These are phyloP conservation scores for Claviceps pusilla DNA, from an alignment of 2,329 filamentous ascomycete species.

Conservation along the genomic window DNA sequence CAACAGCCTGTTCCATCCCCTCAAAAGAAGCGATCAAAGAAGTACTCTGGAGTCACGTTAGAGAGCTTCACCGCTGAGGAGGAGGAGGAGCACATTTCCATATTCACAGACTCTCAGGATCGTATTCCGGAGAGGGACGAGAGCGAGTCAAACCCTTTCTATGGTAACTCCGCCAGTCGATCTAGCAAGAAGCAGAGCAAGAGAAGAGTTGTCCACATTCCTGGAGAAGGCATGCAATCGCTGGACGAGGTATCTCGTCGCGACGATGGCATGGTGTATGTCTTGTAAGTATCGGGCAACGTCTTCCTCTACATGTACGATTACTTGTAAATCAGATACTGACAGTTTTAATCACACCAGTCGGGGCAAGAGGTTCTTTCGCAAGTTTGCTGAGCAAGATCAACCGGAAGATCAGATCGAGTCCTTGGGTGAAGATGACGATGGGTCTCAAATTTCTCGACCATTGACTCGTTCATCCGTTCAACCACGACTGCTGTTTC, in stretches of 20 bases:
- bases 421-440: constrained; percentile 20
- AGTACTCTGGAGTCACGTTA: constrained; percentile 38
- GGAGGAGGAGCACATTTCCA: constrained; percentile 46
- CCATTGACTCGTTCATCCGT: constrained; percentile 53
- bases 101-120: constrained; percentile 70
- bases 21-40: constrained; percentile 42
- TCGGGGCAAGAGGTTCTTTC: constrained; percentile 67
- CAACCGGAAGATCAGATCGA: constrained; percentile 17
- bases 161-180: constrained; percentile 30
- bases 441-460: constrained; percentile 19
- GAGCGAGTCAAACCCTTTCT: constrained; percentile 60
- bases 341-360: constrained; percentile 24
- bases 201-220: constrained; percentile 37
- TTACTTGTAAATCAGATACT: background rate
- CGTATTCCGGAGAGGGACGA: constrained; percentile 53
- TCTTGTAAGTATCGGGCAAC: constrained; percentile 49
- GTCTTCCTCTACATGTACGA: background rate
- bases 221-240: constrained; percentile 41
- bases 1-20: constrained; percentile 44
- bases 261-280: constrained; percentile 58
- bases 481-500: constrained; percentile 59
- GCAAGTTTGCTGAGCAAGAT: constrained; percentile 42
- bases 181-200: constrained; percentile 37
- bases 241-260: constrained; percentile 49
- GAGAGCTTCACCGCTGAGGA: constrained; percentile 45